Evolutionary conservation across 257 asterid genomes (phyloP).

Genomic region (Scutellaria barbata): DNA sequence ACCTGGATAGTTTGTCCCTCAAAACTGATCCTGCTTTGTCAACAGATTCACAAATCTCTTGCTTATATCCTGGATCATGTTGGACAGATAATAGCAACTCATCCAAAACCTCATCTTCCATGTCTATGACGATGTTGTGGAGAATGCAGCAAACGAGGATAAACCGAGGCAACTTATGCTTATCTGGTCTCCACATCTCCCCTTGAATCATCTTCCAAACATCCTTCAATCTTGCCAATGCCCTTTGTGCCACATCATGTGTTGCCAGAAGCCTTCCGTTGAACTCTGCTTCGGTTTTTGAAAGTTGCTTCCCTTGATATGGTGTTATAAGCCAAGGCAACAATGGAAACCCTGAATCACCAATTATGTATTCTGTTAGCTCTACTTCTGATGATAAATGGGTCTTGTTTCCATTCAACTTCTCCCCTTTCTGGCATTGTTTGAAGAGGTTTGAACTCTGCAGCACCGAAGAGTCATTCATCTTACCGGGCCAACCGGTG

Average conservation of each 20-base stretch:
- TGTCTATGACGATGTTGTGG: conserved; percentile 80
- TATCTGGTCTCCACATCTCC: conserved; percentile 94
- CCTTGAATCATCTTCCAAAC: conserved; percentile 87
- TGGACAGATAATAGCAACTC: conserved; percentile 38
- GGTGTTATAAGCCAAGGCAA: conserved; percentile 94
- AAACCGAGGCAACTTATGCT: conserved; percentile 82
- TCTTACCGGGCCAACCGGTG: conserved; percentile 87
- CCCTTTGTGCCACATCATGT: conserved; percentile 61
- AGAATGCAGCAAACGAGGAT: conserved; percentile 86
- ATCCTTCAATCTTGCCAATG: conserved; percentile 70
- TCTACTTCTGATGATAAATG: conserved; percentile 47
- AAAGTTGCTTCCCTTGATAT: conserved; percentile 55
- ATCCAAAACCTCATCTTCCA: conserved; percentile 62
- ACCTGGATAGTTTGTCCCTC: conserved; percentile 63
- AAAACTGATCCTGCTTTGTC: conserved; percentile 52
- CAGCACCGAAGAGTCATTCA: conserved; percentile 62
- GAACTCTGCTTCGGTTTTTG: conserved; percentile 56
- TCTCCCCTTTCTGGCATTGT: conserved; percentile 61
- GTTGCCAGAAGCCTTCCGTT: conserved; percentile 61
- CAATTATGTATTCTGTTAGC: conserved; percentile 68
- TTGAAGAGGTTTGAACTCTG: conserved; percentile 58
- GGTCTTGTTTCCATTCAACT: conserved; percentile 49
- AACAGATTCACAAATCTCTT: conserved; percentile 56
- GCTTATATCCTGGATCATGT: conserved; percentile 68
- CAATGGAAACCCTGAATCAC: conserved; percentile 71